These are phyloP conservation scores for Capillidium rhysosporum DNA, from an alignment of 371 early-diverging fungal species.

Conservation along the genomic window DNA sequence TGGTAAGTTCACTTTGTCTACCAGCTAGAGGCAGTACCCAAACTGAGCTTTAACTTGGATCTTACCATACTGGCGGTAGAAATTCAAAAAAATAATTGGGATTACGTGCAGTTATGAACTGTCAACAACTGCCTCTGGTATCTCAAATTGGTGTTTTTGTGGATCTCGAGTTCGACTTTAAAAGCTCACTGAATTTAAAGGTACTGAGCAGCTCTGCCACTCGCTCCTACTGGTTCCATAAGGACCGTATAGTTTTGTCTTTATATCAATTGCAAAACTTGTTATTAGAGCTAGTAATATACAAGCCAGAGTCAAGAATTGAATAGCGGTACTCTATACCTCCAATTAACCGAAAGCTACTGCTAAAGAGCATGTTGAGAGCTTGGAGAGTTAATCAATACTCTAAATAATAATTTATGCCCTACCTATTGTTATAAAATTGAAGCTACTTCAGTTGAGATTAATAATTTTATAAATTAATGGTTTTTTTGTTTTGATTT, in stretches of 20 bases:
- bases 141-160: background rate
- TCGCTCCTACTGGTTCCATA: conserved; percentile 23
- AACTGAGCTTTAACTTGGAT: conserved; percentile 68
- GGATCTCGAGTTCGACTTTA: background rate
- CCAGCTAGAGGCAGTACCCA: conserved; percentile 14
- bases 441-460: no score
- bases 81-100: conserved; percentile 8
- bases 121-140: conserved; percentile 78
- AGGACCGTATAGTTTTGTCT: conserved; percentile 38
- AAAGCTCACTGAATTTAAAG: background rate
- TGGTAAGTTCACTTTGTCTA: conserved; percentile 73
- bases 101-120: conserved; percentile 70
- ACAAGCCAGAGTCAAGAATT: no score
- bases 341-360: no score
- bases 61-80: conserved; percentile 68
- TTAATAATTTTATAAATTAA: no score
- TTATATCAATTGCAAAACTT: no score
- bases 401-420: no score
- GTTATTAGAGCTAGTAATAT: no score
- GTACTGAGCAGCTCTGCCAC: conserved; percentile 20
- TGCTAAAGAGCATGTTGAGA: no score
- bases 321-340: no score
- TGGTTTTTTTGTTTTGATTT: no score
- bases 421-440: no score
- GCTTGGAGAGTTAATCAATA: no score